phyloP scores from a whole-genome alignment of 2,329 filamentous ascomycete genomes.

The Hypoxylon sp. region DNA sequence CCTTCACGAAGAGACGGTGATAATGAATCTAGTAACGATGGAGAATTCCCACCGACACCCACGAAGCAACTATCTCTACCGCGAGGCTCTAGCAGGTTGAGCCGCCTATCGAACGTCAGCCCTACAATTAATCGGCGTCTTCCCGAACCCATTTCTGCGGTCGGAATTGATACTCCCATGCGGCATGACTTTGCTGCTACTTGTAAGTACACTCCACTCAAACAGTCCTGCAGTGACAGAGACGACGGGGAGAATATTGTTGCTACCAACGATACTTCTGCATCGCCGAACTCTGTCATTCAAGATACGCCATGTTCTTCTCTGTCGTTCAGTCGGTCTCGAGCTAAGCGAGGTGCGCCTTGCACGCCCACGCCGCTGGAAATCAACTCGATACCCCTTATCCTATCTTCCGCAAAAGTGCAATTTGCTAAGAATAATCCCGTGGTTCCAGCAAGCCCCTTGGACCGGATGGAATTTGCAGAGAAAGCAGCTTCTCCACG shows the following conservation, averaged over 20 bases:
- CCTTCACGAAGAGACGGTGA: slow-evolving; percentile 57
- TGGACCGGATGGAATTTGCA: slow-evolving; percentile 62
- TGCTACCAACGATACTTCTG: slow-evolving; percentile 30
- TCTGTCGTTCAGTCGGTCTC: slow-evolving; percentile 51
- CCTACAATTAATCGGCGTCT: slow-evolving; percentile 59
- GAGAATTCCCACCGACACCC: slow-evolving; percentile 89
- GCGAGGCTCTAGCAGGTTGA: slow-evolving; percentile 47
- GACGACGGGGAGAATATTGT: slow-evolving; percentile 31
- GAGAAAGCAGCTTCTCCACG: slow-evolving; percentile 69
- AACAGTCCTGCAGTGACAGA: slow-evolving; percentile 34
- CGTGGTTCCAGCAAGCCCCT: slow-evolving; percentile 67
- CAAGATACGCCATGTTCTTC: slow-evolving; percentile 46
- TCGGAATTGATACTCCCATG: slow-evolving; percentile 41
- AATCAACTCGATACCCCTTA: slow-evolving; percentile 38
- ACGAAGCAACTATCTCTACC: slow-evolving; percentile 73
- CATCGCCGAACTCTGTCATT: slow-evolving; percentile 47
- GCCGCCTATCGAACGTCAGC: slow-evolving; percentile 54
- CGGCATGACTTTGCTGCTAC: slow-evolving; percentile 40
- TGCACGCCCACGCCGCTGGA: slow-evolving; percentile 49
- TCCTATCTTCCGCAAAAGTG: slow-evolving; percentile 49
- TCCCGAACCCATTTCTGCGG: slow-evolving; percentile 53
- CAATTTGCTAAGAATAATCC: slow-evolving; percentile 62
- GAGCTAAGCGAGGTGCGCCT: slow-evolving; percentile 46
- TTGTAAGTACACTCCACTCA: slow-evolving; percentile 55
- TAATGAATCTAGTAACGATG: slow-evolving; percentile 56